Base-by-base conservation (phyloP, 177 flowering plant species). In the Vitis hybrid region DNA sequence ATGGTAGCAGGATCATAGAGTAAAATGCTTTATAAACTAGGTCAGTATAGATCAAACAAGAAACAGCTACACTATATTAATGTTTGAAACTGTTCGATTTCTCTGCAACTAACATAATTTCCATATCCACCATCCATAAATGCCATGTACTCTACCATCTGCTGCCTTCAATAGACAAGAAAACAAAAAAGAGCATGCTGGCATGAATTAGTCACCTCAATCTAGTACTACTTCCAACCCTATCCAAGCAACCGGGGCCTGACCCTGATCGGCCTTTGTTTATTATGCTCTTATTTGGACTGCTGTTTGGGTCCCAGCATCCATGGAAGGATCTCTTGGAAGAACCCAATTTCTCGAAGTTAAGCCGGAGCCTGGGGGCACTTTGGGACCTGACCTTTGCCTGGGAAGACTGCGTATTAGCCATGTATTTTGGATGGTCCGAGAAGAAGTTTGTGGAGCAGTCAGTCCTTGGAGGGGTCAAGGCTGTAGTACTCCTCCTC, bases 381-480 rank as follows among this genome's bases (percentile, higher is more conserved):
- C 89, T 87, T 45, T 79, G 86, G 11, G 91, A 85, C 77, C 91
- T 74, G 15, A 74, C 78, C 68, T 84, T 87, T 14, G 89, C 89
- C 39, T 82, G 76, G 15, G 78, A 86, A 11, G 91, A 87, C 71
- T 84, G 84, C 0, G 91, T 87, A 73, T 83, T 80, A 1, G 87
- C 71, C 91, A 87, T 87, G 77, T 84, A 87, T 72, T 75, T 87
- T 1, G 88, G 91, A 70, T 82, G 66, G 18, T 79, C 72, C 0
- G 77, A 6, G 68, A 5, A 39, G 45, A 7, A 39, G 45, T 39
- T 39, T 5, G 45, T 39, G 45, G 86, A 79, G 68, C 60, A 72
- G 60, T 82, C 91, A 55, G 85, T 78, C 66, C 74, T 80, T 23
- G 84, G 30, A 0, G 86, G 85, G 0, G 86, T 80, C 63, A 79